Evolutionary conservation across 2,329 filamentous ascomycete genomes (phyloP).

Genomic region (Pseudogymnoascus sp.): DNA sequence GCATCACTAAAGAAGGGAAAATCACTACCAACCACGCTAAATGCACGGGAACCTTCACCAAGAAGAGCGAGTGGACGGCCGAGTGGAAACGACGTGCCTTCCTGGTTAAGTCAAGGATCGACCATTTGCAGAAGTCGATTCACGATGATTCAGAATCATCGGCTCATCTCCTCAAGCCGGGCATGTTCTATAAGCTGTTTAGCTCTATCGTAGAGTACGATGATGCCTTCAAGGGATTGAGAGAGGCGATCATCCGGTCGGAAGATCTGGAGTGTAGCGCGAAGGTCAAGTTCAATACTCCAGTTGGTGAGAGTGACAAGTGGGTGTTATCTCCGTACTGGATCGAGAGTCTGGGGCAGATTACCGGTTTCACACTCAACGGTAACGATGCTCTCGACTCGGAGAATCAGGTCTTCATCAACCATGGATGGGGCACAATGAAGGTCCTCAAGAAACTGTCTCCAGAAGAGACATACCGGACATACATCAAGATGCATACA

Average conservation of each 20-base stretch:
- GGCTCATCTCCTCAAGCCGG: slow-evolving; percentile 49
- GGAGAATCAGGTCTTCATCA: slow-evolving; percentile 21
- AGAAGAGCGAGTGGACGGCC: slow-evolving; percentile 4
- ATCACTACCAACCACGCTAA: slow-evolving; percentile 40
- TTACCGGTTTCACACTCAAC: slow-evolving; percentile 22
- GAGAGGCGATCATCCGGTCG: slow-evolving; percentile 22
- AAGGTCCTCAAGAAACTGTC: too few species aligned
- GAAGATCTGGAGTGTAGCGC: too few species aligned
- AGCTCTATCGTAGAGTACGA: slow-evolving; percentile 23
- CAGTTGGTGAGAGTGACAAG: too few species aligned
- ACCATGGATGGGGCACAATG: slow-evolving; percentile 21
- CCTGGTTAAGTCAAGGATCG: slow-evolving; percentile 12
- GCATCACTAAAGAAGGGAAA: slow-evolving; percentile 41
- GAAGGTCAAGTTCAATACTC: too few species aligned
- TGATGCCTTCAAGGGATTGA: slow-evolving; percentile 21
- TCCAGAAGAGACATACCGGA: too few species aligned
- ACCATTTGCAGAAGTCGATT: slow-evolving; percentile 3
- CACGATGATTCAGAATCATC: too few species aligned
- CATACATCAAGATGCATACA: too few species aligned
- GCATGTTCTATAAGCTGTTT: slow-evolving; percentile 25
- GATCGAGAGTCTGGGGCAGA: slow-evolving; percentile 19
- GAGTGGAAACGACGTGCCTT: slow-evolving; percentile 13
- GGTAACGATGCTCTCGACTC: slow-evolving; percentile 21
- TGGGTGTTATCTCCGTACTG: slow-evolving; percentile 14
- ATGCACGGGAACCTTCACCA: slow-evolving; percentile 24